These are phyloP conservation scores for Novakomyces olei DNA, from an alignment of 805 yeast species.

Conservation along the genomic window DNA sequence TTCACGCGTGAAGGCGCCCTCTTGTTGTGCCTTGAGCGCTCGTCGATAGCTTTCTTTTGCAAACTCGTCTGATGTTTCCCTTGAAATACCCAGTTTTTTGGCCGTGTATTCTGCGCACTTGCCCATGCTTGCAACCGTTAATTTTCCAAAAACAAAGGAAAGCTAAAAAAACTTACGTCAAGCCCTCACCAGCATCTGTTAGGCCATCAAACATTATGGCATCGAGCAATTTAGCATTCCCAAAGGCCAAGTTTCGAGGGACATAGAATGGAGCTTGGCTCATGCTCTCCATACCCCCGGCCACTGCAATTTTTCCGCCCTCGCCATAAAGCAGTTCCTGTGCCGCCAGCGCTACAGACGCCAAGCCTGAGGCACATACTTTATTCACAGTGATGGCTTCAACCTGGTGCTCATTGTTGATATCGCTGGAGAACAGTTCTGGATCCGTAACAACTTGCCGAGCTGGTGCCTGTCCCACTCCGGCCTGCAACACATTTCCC, in stretches of 20 bases:
- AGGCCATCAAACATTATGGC: conserved; percentile 87
- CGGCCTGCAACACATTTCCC: conserved; percentile 78
- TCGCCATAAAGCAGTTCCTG: conserved; percentile 58
- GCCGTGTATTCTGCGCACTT: conserved; percentile 96
- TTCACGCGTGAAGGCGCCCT: conserved; percentile 64
- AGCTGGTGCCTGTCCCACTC: conserved; percentile 90
- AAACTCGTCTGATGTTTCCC: conserved; percentile 75
- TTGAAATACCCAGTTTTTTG: conserved; percentile 45
- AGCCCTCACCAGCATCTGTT: conserved; percentile 68
- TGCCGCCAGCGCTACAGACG: conserved; percentile 68
- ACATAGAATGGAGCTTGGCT: conserved; percentile 77
- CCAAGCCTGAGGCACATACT: conserved; percentile 91
- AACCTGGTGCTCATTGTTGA: no score
- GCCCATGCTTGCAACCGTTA: no score
- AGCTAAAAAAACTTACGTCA: no score
- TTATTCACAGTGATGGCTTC: conserved; percentile 84
- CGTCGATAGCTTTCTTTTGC: conserved; percentile 70
- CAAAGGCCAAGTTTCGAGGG: conserved; percentile 76
- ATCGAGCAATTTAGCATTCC: conserved; percentile 58
- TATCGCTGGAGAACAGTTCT: conserved; percentile 58
- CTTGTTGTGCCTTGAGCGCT: conserved; percentile 59
- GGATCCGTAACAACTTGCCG: conserved; percentile 84
- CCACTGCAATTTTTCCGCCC: conserved; percentile 46
- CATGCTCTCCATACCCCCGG: conserved; percentile 96
- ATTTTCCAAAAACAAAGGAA: no score